These are phyloP conservation scores for Apophysomyces trapeziformis DNA, from an alignment of 371 early-diverging fungal species.

Conservation along the genomic window DNA sequence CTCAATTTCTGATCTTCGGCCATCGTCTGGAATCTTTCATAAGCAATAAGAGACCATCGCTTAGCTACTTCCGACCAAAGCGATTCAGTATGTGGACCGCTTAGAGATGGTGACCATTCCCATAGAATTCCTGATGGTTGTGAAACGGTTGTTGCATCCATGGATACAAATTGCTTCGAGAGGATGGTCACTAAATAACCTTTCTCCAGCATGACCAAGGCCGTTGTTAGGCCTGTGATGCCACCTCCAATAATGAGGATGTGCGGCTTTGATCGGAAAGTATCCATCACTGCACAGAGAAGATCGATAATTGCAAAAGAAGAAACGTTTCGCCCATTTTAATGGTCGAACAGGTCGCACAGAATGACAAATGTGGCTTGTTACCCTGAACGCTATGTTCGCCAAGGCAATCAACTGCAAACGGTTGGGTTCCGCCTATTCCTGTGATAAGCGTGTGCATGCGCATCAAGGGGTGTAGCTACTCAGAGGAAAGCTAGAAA, in stretches of 20 bases:
- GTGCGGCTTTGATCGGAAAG: slow-evolving; percentile 9
- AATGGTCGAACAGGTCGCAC: slow-evolving; percentile 2
- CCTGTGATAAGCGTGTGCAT: too few species aligned
- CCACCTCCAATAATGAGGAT: slow-evolving; percentile 1
- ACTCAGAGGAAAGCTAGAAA: too few species aligned
- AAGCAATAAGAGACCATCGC: not conserved
- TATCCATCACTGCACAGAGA: slow-evolving; percentile 1
- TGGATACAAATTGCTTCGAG: not conserved
- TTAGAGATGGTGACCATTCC: not conserved
- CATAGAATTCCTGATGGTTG: not conserved
- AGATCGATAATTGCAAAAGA: not conserved
- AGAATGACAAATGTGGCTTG: not conserved
- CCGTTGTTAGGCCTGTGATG: not conserved
- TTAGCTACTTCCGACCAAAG: not conserved
- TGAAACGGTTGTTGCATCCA: not conserved
- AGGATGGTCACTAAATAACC: not conserved
- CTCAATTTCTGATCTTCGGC: not conserved
- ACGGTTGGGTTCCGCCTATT: too few species aligned
- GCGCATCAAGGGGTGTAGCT: too few species aligned
- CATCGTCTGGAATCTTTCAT: slow-evolving; percentile 1
- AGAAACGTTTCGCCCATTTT: slow-evolving; percentile 1
- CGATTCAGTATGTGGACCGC: not conserved
- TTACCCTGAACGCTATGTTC: not conserved
- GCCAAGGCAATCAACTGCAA: not conserved
- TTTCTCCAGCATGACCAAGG: not conserved